Evolutionary conservation across 2,329 filamentous ascomycete genomes (phyloP), one percentile per base, ranked within the genome.

Genomic region (Penicillium sp.): DNA sequence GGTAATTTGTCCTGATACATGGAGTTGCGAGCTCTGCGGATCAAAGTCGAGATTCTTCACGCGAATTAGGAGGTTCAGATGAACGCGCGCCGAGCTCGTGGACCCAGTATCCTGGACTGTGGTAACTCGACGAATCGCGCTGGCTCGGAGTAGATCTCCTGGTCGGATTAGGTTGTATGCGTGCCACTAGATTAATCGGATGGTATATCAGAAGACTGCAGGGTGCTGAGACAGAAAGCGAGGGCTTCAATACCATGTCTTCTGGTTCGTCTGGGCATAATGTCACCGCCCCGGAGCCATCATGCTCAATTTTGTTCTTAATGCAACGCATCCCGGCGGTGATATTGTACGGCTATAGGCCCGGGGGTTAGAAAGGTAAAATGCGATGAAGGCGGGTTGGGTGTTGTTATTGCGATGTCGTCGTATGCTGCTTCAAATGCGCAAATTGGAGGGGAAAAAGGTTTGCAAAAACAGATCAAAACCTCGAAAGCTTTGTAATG

Each of bases 81-180:
- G 84, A 2, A 89, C 82, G 54, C 87, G 82, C 28, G 82, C 77
- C n/a, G 84, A 87, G 33, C 79, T 75, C 0, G 84, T 86, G 51
- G 82, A 83, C 43, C 87, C 87, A 8, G 84, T 83, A 30, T 79
- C 77, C 57, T 76, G 68, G 12, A 82, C 81, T 58, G 85, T 82
- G n/a, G 82, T 82, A 5, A 90, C 81, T 57, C 85, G 83, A 44
- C 88, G 86, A 47, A 89, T 77, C 33, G 88, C 86, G 53, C 81
- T 83, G 56, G 86, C 87, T 61, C 83, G 83, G 36, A 90, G 78
- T 47, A 83, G 77, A 65, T 90, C 88, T 59, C 76, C 77, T 5
- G 84, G 81, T 53, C 85, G 82, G 67, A 90, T 88, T 38, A 90
- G 80, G 72, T 90, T 90, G 78, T 87, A 89, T 61, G 85, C 84